Base-by-base conservation (phyloP, 2,329 filamentous ascomycete genomes). In the Aspergillus sp. region DNA sequence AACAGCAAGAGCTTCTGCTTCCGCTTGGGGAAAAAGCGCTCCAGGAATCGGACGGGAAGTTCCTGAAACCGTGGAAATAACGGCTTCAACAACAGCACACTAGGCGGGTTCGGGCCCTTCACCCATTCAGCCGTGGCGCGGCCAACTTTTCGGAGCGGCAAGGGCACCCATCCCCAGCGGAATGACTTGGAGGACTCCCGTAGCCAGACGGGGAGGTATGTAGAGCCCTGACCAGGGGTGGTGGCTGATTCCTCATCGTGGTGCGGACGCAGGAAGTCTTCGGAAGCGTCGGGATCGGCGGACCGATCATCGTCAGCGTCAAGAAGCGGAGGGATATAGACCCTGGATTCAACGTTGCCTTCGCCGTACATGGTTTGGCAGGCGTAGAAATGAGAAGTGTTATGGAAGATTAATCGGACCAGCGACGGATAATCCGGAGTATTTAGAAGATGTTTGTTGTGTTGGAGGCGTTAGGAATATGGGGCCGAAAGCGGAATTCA, bases 141-240 rank as follows among this genome's bases (percentile, higher is more conserved):
- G 40, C 60, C 70, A 41, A 63, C 68, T 46, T 73, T 73, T 42
- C 73, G 61, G 12, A 74, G 41, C 0, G 69, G 68, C 10, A 73
- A 52, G 3, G 73, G 73, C 4, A 75, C 65, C 73, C 73, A 75
- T 55, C 61, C 61, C 67, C 68, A 74, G 52, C 62, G 69, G 50
- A 72, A 73, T 3, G 69, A 68, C 44, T 67, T 69, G 44, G 71
- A 73, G 6, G 70, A 71, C 51, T 74, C 71, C 46, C 64, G 65
- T 48, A 75, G 54, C 73, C 73, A 75, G 46, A 74, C 62, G 33
- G 73, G 73, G 26, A 74, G 55, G 40, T 53, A 51, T 32, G 30
- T 32, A 19, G 19, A 19, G 19, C 19, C 19, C 19, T 1, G 19
- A 2, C 19, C 19, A 19, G 19, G 19, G 27, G 35, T 43, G 35